Percentiles rank a stretch among this genome's conserved stretches.
phyloP scores from a whole-genome alignment of 129 eudicot species.

The Cynara cardunculus region DNA sequence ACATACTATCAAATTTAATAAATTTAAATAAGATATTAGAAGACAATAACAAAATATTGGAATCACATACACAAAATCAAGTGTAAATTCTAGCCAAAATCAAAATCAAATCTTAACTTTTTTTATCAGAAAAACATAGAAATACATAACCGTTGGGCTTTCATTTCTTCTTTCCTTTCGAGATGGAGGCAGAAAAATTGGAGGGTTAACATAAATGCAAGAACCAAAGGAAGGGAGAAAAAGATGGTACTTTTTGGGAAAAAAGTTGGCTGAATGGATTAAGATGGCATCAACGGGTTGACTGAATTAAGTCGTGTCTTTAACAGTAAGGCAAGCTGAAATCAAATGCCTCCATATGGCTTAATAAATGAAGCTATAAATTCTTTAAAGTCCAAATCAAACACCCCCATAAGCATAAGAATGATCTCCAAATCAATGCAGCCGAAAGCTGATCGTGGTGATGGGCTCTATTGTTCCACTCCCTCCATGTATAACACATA shows the following conservation, averaged over 20 bases:
- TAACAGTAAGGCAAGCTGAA: not conserved
- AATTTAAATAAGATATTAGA: too few species aligned
- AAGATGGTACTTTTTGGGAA: too few species aligned
- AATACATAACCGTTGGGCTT: too few species aligned
- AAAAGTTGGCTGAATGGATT: too few species aligned
- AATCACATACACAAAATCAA: not conserved
- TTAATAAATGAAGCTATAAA: not conserved
- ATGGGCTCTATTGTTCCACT: not conserved
- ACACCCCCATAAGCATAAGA: not conserved
- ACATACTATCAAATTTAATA: too few species aligned
- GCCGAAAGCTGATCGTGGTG: not conserved
- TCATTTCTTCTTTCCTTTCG: too few species aligned
- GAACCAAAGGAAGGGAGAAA: not conserved
- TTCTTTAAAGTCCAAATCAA: not conserved
- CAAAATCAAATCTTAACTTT: not conserved
- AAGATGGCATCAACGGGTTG: too few species aligned
- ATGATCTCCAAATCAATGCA: not conserved
- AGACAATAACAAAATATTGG: not conserved
- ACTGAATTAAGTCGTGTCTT: not conserved
- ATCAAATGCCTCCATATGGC: not conserved
- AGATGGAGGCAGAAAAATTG: too few species aligned
- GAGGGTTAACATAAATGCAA: too few species aligned
- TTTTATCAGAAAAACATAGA: too few species aligned
- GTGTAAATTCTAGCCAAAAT: not conserved
- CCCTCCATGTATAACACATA: not conserved